These are phyloP conservation scores for Russula griseocarnosa DNA, from an alignment of 768 basidiomycete species.

Conservation along the genomic window DNA sequence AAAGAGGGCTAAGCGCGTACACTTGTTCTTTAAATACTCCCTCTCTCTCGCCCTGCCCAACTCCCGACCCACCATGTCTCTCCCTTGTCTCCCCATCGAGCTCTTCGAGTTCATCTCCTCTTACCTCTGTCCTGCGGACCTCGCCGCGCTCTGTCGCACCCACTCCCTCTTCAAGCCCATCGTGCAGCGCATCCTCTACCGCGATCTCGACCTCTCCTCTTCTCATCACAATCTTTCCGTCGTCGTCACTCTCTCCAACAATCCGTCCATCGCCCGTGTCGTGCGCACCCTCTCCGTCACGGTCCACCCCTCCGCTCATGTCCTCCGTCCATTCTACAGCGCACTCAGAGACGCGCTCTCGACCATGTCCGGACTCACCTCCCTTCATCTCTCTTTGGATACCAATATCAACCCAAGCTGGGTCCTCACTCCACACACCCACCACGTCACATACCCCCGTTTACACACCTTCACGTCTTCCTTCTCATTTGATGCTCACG, in stretches of 20 bases:
- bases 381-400: conserved; percentile 52
- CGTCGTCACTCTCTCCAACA: conserved; percentile 53
- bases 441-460: conserved; percentile 39
- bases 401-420: conserved; percentile 43
- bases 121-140: conserved; percentile 35
- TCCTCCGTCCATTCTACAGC: conserved; percentile 47
- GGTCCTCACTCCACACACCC: conserved; percentile 40
- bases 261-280: conserved; percentile 52
- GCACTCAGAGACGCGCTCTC: conserved; percentile 51
- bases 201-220: conserved; percentile 47
- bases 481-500: conserved; percentile 55
- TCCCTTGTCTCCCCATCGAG: conserved; percentile 53
- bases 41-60: not conserved
- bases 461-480: conserved; percentile 57
- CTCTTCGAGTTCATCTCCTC: conserved; percentile 52
- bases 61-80: conserved; percentile 38
- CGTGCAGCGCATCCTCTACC: conserved; percentile 62
- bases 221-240: conserved; percentile 45
- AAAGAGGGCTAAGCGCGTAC: not conserved
- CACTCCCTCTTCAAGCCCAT: conserved; percentile 42
- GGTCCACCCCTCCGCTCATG: conserved; percentile 40
- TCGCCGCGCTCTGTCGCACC: conserved; percentile 49
- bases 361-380: conserved; percentile 56
- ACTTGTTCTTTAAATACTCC: not conserved
- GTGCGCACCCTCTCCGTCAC: conserved; percentile 62